Evolutionary conservation across 2,329 filamentous ascomycete genomes (phyloP).

Genomic region (Trichophyton schoenleinii): DNA sequence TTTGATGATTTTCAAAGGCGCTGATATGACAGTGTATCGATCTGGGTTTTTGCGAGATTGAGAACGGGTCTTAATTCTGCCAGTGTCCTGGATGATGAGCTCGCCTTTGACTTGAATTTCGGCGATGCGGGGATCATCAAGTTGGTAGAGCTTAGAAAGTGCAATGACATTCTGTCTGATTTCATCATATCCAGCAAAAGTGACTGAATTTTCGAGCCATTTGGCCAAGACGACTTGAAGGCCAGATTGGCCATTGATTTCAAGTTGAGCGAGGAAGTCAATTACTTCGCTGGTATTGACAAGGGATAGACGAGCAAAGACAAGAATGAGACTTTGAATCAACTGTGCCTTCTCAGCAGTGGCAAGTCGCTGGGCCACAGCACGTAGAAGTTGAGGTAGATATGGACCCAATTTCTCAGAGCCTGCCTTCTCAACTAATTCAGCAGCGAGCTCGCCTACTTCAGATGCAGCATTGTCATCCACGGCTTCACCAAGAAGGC

Average conservation of each 20-base stretch:
- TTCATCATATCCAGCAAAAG: slow-evolving; percentile 95
- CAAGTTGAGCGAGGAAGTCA: slow-evolving; percentile 74
- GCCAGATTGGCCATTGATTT: slow-evolving; percentile 64
- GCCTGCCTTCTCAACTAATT: slow-evolving; percentile 90
- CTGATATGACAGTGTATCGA: slow-evolving; percentile 74
- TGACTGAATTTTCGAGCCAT: slow-evolving; percentile 94
- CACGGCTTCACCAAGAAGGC: slow-evolving; percentile 68
- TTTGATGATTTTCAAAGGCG: slow-evolving; percentile 90
- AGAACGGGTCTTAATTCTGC: slow-evolving; percentile 86
- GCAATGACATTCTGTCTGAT: slow-evolving; percentile 95
- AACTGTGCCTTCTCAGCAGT: slow-evolving; percentile 76
- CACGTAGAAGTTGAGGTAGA: slow-evolving; percentile 73
- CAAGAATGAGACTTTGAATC: slow-evolving; percentile 89
- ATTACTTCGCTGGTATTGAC: slow-evolving; percentile 79
- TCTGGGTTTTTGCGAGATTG: slow-evolving; percentile 81
- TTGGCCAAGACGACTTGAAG: slow-evolving; percentile 80
- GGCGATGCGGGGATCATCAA: slow-evolving; percentile 67
- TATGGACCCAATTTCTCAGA: slow-evolving; percentile 83
- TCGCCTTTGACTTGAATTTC: slow-evolving; percentile 84
- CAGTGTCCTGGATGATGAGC: slow-evolving; percentile 64
- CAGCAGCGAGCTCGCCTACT: slow-evolving; percentile 84
- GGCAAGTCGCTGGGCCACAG: slow-evolving; percentile 72
- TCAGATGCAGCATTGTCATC: slow-evolving; percentile 92
- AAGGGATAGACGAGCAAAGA: slow-evolving; percentile 82
- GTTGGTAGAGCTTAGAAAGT: slow-evolving; percentile 75